Evolutionary conservation across 2,329 filamentous ascomycete species (phyloP).

Genomic region (Claviceps africana): DNA sequence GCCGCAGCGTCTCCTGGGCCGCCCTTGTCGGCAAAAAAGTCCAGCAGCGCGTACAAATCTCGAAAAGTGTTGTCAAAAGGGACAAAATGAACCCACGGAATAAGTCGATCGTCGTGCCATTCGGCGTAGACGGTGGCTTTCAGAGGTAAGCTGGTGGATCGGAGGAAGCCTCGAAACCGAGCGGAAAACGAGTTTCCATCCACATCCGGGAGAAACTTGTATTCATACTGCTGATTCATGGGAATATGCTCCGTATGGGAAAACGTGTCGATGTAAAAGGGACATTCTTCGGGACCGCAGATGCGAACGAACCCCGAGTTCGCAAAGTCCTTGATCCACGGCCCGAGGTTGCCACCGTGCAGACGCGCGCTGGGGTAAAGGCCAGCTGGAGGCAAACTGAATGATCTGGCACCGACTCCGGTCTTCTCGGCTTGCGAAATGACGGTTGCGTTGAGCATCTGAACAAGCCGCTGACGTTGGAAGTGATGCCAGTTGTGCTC

Average conservation of each 20-base stretch:
- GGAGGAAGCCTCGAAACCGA: constrained; percentile 49
- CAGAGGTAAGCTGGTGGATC: constrained; percentile 50
- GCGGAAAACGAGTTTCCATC: constrained; percentile 56
- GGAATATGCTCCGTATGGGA: constrained; percentile 17
- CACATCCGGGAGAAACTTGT: constrained; percentile 56
- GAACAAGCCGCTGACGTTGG: constrained; percentile 56
- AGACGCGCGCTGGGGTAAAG: constrained; percentile 29
- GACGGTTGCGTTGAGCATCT: constrained; percentile 52
- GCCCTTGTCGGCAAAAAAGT: constrained; percentile 46
- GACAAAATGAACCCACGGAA: constrained; percentile 59
- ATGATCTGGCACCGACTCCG: constrained; percentile 28
- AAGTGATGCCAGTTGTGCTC: constrained; percentile 51
- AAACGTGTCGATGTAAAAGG: constrained; percentile 25
- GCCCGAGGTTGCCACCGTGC: constrained; percentile 21
- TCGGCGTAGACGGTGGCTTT: constrained; percentile 61
- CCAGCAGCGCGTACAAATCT: constrained; percentile 51
- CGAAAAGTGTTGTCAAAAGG: constrained; percentile 56
- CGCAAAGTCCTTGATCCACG: constrained; percentile 26
- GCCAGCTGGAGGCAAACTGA: constrained; percentile 29
- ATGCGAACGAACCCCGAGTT: constrained; percentile 31
- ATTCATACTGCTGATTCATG: constrained; percentile 35
- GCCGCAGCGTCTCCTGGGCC: constrained; percentile 39
- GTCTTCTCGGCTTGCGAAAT: constrained; percentile 33
- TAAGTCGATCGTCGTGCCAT: constrained; percentile 58
- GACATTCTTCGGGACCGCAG: constrained; percentile 25